phyloP scores from a whole-genome alignment of 257 asterid species.

The Plectranthus barbatus region DNA sequence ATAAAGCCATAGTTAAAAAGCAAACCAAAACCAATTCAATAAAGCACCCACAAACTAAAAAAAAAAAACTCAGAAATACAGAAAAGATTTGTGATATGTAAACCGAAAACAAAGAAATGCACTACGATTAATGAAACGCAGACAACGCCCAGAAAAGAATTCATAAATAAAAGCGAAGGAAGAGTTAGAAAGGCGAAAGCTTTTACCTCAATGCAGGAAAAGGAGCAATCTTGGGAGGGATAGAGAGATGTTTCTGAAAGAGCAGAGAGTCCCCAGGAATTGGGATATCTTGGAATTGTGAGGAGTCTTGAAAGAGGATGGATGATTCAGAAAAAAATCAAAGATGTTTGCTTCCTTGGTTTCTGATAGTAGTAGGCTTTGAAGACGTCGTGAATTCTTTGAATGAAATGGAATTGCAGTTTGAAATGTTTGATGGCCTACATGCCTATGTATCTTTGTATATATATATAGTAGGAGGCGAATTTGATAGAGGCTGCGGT shows the following conservation, averaged over 20 bases:
- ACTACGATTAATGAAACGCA: neutral
- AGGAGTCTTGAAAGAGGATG: neutral
- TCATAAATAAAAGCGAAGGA: neutral
- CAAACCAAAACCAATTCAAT: neutral
- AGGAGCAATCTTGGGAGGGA: conserved; percentile 10
- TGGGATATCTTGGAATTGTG: neutral
- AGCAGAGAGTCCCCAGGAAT: neutral
- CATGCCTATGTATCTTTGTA: neutral
- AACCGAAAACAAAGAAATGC: neutral
- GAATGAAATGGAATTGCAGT: neutral
- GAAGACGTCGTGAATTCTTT: neutral
- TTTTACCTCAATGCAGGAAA: conserved; percentile 20
- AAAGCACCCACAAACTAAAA: neutral
- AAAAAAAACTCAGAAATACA: neutral
- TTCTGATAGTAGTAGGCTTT: neutral
- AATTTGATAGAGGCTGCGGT: conserved; percentile 11
- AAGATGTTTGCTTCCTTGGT: neutral
- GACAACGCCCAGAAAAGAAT: neutral
- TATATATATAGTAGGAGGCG: conserved; percentile 4
- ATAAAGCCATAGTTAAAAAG: neutral
- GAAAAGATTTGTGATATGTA: neutral
- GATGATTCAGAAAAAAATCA: neutral
- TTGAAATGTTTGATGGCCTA: neutral
- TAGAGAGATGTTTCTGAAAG: neutral
- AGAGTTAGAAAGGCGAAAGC: neutral